Percentiles rank a stretch among this genome's conserved stretches.
Evolutionary conservation across 257 asterid genomes (phyloP).

Genomic region (Nicotiana paniculata): DNA sequence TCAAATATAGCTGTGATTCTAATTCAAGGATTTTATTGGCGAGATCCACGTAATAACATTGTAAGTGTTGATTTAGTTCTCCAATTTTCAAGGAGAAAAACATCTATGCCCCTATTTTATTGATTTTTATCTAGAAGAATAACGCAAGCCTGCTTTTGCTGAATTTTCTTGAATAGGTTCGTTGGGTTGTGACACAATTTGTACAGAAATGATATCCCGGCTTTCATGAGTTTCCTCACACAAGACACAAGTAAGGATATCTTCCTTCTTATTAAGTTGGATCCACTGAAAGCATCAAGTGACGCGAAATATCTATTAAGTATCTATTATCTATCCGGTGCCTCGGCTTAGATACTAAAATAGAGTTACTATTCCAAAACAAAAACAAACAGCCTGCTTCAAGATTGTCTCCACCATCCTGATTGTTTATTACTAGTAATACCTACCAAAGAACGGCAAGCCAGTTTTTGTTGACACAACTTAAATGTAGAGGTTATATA

Average conservation of each 20-base stretch:
- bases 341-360: neutral
- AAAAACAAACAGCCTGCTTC: neutral
- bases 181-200: conserved; percentile 46
- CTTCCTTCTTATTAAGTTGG: neutral
- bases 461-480: neutral
- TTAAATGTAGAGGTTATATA: neutral
- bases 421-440: neutral
- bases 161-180: conserved; percentile 30
- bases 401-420: neutral
- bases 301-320: neutral
- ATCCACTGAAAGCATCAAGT: neutral
- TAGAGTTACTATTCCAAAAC: neutral
- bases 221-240: neutral
- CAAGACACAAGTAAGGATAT: neutral
- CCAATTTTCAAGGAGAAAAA: neutral
- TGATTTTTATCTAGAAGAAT: neutral
- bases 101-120: neutral
- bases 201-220: conserved; percentile 27
- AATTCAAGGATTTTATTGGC: conserved; percentile 69
- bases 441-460: neutral
- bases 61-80: conserved; percentile 32
- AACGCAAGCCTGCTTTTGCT: neutral
- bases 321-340: neutral
- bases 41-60: conserved; percentile 55
- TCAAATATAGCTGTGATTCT: conserved; percentile 59